Percentiles rank a stretch among this genome's conserved stretches.
Evolutionary conservation across 2,329 filamentous ascomycete species (phyloP).

Genomic region (Bertia moriformis): DNA sequence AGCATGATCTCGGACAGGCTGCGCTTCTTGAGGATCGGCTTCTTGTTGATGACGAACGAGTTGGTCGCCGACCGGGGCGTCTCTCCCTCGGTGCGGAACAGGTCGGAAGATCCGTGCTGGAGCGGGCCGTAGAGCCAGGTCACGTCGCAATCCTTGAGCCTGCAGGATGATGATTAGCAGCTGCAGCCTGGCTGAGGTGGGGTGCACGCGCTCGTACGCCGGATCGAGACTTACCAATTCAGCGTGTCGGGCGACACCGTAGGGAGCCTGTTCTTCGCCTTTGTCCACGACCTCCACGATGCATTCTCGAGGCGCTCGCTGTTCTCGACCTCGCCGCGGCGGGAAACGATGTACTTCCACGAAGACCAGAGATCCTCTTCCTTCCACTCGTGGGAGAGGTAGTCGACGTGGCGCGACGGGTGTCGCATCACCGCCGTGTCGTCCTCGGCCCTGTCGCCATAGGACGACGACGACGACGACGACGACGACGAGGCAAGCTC

Average conservation of each 20-base stretch:
- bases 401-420: not conserved
- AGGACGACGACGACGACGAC: too few species aligned
- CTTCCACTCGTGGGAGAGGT: constrained; percentile 41
- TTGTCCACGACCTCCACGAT: constrained; percentile 53
- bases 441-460: not conserved
- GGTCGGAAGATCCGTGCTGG: constrained; percentile 52
- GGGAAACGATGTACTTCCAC: constrained; percentile 48
- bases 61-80: constrained; percentile 35
- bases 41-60: constrained; percentile 39
- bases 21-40: constrained; percentile 53
- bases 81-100: constrained; percentile 51
- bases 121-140: constrained; percentile 55
- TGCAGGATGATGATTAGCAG: constrained; percentile 39
- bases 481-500: constrained; percentile 21
- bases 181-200: too few species aligned
- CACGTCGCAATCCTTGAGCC: constrained; percentile 53
- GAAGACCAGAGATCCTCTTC: constrained; percentile 56
- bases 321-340: constrained; percentile 40
- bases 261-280: constrained; percentile 40
- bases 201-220: too few species aligned
- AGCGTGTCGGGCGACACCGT: constrained; percentile 50
- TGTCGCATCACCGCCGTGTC: not conserved
- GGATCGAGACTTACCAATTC: constrained; percentile 43
- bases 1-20: constrained; percentile 52
- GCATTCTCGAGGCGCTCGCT: constrained; percentile 47